phyloP scores from a whole-genome alignment of 495 filamentous ascomycete genomes.

The Xylaria palmicola region DNA sequence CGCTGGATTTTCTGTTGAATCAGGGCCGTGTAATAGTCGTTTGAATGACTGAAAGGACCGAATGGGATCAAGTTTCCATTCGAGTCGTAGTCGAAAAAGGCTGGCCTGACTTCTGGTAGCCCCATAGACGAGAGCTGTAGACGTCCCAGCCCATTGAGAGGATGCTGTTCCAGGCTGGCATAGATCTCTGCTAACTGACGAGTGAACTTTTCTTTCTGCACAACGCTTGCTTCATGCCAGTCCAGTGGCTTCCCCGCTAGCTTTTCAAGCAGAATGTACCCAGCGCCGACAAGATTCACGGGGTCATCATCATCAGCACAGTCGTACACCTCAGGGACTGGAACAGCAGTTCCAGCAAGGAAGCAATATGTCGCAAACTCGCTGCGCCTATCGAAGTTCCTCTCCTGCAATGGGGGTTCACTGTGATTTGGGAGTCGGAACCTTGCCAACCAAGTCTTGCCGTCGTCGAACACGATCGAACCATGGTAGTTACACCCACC shows the following conservation, averaged over 20 bases:
- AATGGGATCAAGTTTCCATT: constrained; percentile 15
- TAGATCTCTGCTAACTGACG: constrained; percentile 38
- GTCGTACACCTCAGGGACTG: constrained; percentile 20
- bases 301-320: constrained; percentile 24
- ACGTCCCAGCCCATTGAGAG: constrained; percentile 30
- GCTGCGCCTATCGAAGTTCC: constrained; percentile 19
- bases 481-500: constrained; percentile 20
- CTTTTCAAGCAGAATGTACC: constrained; percentile 37
- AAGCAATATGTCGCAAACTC: constrained; percentile 24
- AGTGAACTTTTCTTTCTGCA: constrained; percentile 30
- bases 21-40: constrained; percentile 29
- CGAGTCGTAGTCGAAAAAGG: constrained; percentile 22
- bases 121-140: constrained; percentile 23
- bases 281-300: constrained; percentile 30
- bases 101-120: constrained; percentile 18
- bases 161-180: constrained; percentile 24
- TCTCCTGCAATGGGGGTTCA: constrained; percentile 18
- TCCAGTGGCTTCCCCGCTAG: constrained; percentile 29
- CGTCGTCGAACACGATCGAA: constrained; percentile 21
- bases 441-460: constrained; percentile 19
- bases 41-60: constrained; percentile 27
- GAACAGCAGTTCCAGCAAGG: constrained; percentile 15
- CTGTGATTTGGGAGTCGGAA: constrained; percentile 21
- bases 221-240: constrained; percentile 24
- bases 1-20: constrained; percentile 19